A percentile compares a stretch with the other conserved stretches of the same genome.
Evolutionary conservation across 1,139 yeast genomes (phyloP).

Genomic region (Sugiyamaella grinbergsii): DNA sequence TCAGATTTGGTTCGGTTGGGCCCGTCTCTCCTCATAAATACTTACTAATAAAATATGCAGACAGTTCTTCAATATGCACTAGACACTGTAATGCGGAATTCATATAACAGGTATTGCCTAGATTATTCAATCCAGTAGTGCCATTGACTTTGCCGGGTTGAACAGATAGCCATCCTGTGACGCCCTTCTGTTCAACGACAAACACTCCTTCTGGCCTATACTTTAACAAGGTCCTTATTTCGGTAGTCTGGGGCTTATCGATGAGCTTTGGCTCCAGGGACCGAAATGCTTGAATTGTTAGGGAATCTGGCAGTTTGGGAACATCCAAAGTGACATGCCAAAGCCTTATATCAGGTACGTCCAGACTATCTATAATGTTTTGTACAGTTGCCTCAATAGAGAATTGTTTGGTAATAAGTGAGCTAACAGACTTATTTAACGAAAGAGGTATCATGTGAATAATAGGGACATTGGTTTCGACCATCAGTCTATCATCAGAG

Average conservation of each 20-base stretch:
- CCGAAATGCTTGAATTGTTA: constrained; percentile 5
- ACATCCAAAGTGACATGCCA: constrained; percentile 15
- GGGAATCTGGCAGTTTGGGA: neutral
- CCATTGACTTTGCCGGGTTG: constrained; percentile 42
- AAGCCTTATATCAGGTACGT: constrained; percentile 14
- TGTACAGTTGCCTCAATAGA: constrained; percentile 15
- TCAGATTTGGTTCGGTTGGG: neutral
- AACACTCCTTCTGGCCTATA: neutral
- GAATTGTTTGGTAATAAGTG: constrained; percentile 5
- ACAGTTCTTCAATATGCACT: constrained; percentile 81
- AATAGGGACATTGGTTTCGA: constrained; percentile 17
- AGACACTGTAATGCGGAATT: constrained; percentile 93
- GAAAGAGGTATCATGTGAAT: constrained; percentile 14
- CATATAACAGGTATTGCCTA: constrained; percentile 97
- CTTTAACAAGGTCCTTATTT: neutral
- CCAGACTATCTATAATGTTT: constrained; percentile 16
- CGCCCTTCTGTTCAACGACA: constrained; percentile 19
- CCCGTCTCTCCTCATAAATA: neutral
- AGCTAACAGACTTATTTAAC: neutral
- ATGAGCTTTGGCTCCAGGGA: constrained; percentile 1
- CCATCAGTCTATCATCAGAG: neutral
- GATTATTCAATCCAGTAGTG: constrained; percentile 67
- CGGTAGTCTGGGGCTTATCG: constrained; percentile 1
- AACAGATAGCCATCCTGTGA: constrained; percentile 21
- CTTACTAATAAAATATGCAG: constrained; percentile 59